phyloP scores from a whole-genome alignment of 768 basidiomycete species.

The Hirschioporus abietinus region DNA sequence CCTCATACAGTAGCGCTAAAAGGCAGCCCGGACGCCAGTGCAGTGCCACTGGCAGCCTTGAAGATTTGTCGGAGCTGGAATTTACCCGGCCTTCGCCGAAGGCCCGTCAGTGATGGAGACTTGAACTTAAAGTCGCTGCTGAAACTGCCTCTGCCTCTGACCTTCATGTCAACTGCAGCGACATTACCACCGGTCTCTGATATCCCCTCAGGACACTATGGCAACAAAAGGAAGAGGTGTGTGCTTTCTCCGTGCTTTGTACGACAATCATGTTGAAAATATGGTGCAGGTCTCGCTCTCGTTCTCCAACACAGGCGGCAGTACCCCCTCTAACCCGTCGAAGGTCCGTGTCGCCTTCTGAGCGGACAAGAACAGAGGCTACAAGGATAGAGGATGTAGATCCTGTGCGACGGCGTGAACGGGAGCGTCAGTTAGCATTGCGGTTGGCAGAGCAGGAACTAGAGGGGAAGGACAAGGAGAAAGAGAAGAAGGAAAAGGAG shows the following conservation, averaged over 20 bases:
- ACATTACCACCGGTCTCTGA: slow-evolving; percentile 19
- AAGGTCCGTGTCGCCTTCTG: slow-evolving; percentile 34
- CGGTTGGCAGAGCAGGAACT: slow-evolving; percentile 66
- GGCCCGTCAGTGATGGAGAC: neutral
- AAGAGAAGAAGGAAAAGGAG: slow-evolving; percentile 30
- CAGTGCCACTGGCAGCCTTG: no score
- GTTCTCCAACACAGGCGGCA: slow-evolving; percentile 26
- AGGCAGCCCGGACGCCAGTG: no score
- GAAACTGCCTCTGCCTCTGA: slow-evolving; percentile 1
- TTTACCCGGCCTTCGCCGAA: neutral
- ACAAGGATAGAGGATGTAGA: slow-evolving; percentile 67
- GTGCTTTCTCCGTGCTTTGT: neutral
- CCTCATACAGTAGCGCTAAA: no score
- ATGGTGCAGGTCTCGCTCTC: slow-evolving; percentile 21
- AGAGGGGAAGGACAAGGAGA: slow-evolving; percentile 51
- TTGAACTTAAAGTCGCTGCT: neutral
- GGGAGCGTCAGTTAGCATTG: slow-evolving; percentile 75
- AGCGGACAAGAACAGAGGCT: slow-evolving; percentile 25
- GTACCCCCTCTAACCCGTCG: slow-evolving; percentile 38
- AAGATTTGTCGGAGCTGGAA: neutral
- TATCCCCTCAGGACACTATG: slow-evolving; percentile 26
- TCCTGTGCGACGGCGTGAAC: slow-evolving; percentile 67
- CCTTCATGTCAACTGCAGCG: slow-evolving; percentile 38
- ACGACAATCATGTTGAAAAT: neutral
- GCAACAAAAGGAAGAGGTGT: slow-evolving; percentile 44